phyloP scores from a whole-genome alignment of 352 stramenopile species.

The Blastocystis sp. region DNA sequence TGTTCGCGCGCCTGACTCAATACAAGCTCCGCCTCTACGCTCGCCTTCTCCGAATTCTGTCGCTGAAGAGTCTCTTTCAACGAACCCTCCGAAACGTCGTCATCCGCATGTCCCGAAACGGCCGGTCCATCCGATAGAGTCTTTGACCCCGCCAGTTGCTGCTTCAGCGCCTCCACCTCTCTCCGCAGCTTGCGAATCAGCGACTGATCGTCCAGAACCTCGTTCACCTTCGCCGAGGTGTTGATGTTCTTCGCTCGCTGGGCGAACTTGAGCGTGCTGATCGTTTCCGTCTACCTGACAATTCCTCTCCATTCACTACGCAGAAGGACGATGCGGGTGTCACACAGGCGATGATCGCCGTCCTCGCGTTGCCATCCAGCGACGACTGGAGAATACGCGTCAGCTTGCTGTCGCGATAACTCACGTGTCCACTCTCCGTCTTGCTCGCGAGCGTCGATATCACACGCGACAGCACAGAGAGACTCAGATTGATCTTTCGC shows the following conservation, averaged over 20 bases:
- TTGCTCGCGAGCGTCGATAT: conserved; percentile 67
- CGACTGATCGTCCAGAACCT: conserved; percentile 79
- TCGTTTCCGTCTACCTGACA: conserved; percentile 67
- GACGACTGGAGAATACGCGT: conserved; percentile 90
- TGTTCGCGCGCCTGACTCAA: conserved; percentile 2
- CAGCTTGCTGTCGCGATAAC: conserved; percentile 92
- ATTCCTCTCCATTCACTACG: background rate
- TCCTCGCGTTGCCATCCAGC: conserved; percentile 83
- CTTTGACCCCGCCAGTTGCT: conserved; percentile 72
- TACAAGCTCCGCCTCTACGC: background rate
- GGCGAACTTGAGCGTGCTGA: conserved; percentile 80
- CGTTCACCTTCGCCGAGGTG: conserved; percentile 72
- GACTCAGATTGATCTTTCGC: conserved; percentile 87
- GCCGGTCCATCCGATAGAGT: conserved; percentile 65
- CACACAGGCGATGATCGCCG: conserved; percentile 88
- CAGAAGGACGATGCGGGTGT: conserved; percentile 68
- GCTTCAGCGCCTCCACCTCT: conserved; percentile 71
- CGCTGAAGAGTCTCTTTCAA: background rate
- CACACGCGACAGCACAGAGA: conserved; percentile 83
- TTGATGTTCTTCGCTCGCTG: conserved; percentile 78
- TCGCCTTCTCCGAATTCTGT: conserved; percentile 17
- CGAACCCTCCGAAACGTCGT: conserved; percentile 4
- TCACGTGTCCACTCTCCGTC: conserved; percentile 71
- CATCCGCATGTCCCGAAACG: background rate
- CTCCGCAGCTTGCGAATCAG: conserved; percentile 72